Base-by-base conservation (phyloP, 129 eudicot species). In the Rutidosis leptorrhynchoides region DNA sequence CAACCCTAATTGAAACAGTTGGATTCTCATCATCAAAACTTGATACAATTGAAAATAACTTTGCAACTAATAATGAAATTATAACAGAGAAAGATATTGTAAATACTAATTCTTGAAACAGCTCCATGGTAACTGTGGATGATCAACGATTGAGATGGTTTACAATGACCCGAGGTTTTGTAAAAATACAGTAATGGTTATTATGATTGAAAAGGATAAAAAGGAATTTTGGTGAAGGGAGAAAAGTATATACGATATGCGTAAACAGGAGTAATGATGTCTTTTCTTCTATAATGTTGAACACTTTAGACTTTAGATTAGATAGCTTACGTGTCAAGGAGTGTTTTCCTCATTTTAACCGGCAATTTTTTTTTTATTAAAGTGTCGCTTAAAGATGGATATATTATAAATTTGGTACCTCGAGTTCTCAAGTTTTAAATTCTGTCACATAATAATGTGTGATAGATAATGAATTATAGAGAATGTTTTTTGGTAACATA, bases 221-320 rank as follows among this genome's bases (percentile, higher is more conserved):
- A 64, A 48, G 57, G 72, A 46, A 71, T 65, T 60, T 70, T 66
- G 75, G 9, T 26, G 49, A 40, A 64, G 76, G 71, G 74, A 69
- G 84, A 30, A 80, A 72, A 81, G 82, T 56, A 81, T 81, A 76
- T 81, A 70, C 74, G 75, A 75, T 58, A 58, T 58, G 35, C 63
- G 60, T 33, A 23, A 30, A 37, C 51, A 8, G 27, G 54, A 54
- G 55, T 51, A 43, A 45, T 68, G 37, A 58, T 43, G 65, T 42
- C 20, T 74, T 65, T 16, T 67, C 32, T 67, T 33, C 33, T 20
- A n/a, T 28, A 17, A 35, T n/a, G 28, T 67, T 30, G 51, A 21
- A 27, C 77, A 62, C 70, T 54, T 57, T 58, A 2, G 61, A 62
- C 70, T 54, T 57, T 58, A 2, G 61, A 49, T 32, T 19, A 65